Base-by-base conservation (phyloP, 2,329 filamentous ascomycete species). In the Alternaria angustiovoidea region DNA sequence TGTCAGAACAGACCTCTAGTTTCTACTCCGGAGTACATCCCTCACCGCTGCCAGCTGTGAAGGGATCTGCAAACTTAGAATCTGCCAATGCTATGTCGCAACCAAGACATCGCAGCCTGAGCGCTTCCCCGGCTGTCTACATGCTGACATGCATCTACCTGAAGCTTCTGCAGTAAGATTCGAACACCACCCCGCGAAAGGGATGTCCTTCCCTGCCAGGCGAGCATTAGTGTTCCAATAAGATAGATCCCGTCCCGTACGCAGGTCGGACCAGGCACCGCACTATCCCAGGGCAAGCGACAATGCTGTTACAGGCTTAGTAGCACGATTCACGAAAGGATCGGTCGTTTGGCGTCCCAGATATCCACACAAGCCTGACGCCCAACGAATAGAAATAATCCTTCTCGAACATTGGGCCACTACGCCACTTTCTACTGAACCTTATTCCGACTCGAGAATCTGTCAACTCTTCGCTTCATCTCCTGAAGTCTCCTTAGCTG, bases 401-500 rank as follows among this genome's bases (percentile, higher is more conserved):
- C 22, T 39, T 57, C 41, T 49, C 42, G 26, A 39, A 51, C 41
- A 42, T 42, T 14, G 14, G 43, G 41, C 20, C 34, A 18, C 26
- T 24, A 48, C 22, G 26, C 55, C 22, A 54, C 46, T 26, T 42
- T 54, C 30, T 24, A 14, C 54, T 11, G 59, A 71, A 70, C 66
- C 49, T 62, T 68, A 59, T 63, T 26, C 53, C 62, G 67, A 69
- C 63, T 70, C 67, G 58, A 62, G 59, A 22, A 44, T 54, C 51
- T 66, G 43, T 56, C 57, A 49, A 36, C 30, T 59, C 41, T 54
- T 54, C 48, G 59, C 54, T 57, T 62, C 46, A 51, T 66, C 65
- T 66, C 62, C 65, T 69, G 65, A 63, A 61, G 9, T 30, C 51
- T 26, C 49, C 43, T 39, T 59, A 59, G 63, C 59, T 65, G 51